Base-by-base conservation (phyloP, 2,329 filamentous ascomycete genomes). In the Nemania sp. region DNA sequence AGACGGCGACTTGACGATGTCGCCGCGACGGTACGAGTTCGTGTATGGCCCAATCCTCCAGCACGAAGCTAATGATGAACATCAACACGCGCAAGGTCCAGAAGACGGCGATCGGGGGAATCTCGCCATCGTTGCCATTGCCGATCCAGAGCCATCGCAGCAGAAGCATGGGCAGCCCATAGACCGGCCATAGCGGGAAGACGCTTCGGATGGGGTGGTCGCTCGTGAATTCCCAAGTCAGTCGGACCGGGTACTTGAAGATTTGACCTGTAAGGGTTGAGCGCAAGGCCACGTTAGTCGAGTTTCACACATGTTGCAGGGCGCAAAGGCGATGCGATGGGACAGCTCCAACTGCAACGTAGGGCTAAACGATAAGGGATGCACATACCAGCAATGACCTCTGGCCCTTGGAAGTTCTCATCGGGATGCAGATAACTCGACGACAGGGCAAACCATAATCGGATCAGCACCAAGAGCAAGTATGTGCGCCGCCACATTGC, bases 391-490 rank as follows among this genome's bases (percentile, higher is more conserved):
- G 95, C 94, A 77, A 98, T 96, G 72, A 98, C 91, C 84, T 99
- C 96, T 18, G 96, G 96, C 41, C 96, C 96, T 83, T 99, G 96
- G 77, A 99, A 99, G 84, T 98, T 96, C 86, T 99, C 96, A 83
- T 99, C 96, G 5, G 96, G 96, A 80, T 99, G 96, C 54, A 99
- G 88, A 81, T 99, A 99, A 85, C 95, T 98, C 67, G 96, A 93
- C 71, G 92, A 94, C 72, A 98, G 84, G 68, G 96, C 95, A 80
- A 98, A 95, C 88, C 95, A 98, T 77, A 98, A 87, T 80, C 96
- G 92, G 76, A 97, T 89, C 73, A 96, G 84, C 76, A 97, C 86
- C 75, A 99, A 86, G 64, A 97, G 82, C 71, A 98, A 85, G 82
- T 97, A 97, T 70, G 90, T 88, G 81, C 94, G 90, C 85, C 94